A percentile compares a stretch with the other conserved stretches of the same genome.
Evolutionary conservation across 169 alveolate species (phyloP).

Genomic region (Cystoisospora suis): DNA sequence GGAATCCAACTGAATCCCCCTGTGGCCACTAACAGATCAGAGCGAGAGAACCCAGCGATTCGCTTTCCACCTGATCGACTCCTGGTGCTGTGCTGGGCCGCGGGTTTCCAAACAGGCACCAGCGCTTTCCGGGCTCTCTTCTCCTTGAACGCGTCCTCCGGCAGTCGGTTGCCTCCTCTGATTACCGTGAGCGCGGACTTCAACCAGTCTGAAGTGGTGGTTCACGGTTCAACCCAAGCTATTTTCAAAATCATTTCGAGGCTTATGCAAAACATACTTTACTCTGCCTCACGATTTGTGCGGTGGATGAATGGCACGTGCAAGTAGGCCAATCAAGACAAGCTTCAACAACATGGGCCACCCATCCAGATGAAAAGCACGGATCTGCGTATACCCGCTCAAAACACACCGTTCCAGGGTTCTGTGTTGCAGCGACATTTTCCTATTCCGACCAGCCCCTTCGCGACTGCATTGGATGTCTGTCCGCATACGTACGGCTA

Average conservation of each 20-base stretch:
- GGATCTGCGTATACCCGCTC: too few relatives aligned
- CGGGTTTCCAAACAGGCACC: constrained; percentile 35
- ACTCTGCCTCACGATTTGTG: constrained; percentile 82
- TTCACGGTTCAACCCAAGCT: constrained; percentile 85
- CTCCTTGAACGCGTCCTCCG: constrained; percentile 55
- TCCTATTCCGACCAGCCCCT: too few relatives aligned
- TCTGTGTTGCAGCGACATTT: too few relatives aligned
- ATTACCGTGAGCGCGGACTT: constrained; percentile 72
- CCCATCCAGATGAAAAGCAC: too few relatives aligned
- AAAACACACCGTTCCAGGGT: too few relatives aligned
- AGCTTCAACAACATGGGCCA: too few relatives aligned
- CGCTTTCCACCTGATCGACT: neutral
- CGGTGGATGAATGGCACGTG: constrained; percentile 91
- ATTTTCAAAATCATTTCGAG: constrained; percentile 85
- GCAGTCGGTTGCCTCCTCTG: constrained; percentile 67
- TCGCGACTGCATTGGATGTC: too few relatives aligned
- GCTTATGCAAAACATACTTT: constrained; percentile 83
- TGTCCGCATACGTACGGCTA: too few relatives aligned
- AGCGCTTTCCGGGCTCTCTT: constrained; percentile 72
- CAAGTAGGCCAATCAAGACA: constrained; percentile 70
- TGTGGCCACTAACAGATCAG: too few relatives aligned
- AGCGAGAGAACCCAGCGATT: too few relatives aligned
- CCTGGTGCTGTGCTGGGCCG: neutral
- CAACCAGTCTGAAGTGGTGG: constrained; percentile 83
- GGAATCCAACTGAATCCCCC: too few relatives aligned